These are phyloP conservation scores for Tetradesmus obliquus DNA, from an alignment of 139 green algal genomes.

Conservation along the genomic window DNA sequence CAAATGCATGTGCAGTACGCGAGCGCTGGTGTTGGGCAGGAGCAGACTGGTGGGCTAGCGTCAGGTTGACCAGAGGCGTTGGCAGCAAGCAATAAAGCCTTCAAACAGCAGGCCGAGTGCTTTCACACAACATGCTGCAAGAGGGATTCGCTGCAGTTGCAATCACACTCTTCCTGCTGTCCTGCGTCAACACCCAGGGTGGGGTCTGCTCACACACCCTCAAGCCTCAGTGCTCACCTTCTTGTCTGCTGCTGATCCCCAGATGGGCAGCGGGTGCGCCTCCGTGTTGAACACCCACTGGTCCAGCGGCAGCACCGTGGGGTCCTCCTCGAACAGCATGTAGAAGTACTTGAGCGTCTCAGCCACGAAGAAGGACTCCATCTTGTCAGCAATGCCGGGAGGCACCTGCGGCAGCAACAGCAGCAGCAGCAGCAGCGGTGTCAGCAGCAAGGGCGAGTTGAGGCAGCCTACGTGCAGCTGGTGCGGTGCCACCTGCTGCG, in stretches of 20 bases:
- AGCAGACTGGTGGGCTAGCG: too few relatives aligned
- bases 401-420: conserved; percentile 58
- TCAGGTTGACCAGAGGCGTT: too few relatives aligned
- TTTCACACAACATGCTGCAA: too few relatives aligned
- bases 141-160: too few relatives aligned
- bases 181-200: too few relatives aligned
- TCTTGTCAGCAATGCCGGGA: conserved; percentile 70
- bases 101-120: too few relatives aligned
- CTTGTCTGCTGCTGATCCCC: conserved; percentile 56
- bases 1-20: too few relatives aligned
- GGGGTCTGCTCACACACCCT: too few relatives aligned
- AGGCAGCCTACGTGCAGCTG: background rate
- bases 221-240: background rate
- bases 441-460: too few relatives aligned
- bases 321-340: conserved; percentile 82
- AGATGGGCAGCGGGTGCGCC: conserved; percentile 82
- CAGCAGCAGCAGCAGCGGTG: background rate
- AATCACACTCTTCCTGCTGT: too few relatives aligned
- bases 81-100: too few relatives aligned
- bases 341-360: conserved; percentile 94
- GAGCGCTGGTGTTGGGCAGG: too few relatives aligned
- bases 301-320: conserved; percentile 73
- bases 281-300: conserved; percentile 93
- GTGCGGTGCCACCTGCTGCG: background rate
- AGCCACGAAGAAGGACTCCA: conserved; percentile 90